Percentiles rank a stretch among this genome's conserved stretches.
These are phyloP conservation scores for Cryptococcus wingfieldii DNA, from an alignment of 1,284 basidiomycete genomes.

Conservation along the genomic window DNA sequence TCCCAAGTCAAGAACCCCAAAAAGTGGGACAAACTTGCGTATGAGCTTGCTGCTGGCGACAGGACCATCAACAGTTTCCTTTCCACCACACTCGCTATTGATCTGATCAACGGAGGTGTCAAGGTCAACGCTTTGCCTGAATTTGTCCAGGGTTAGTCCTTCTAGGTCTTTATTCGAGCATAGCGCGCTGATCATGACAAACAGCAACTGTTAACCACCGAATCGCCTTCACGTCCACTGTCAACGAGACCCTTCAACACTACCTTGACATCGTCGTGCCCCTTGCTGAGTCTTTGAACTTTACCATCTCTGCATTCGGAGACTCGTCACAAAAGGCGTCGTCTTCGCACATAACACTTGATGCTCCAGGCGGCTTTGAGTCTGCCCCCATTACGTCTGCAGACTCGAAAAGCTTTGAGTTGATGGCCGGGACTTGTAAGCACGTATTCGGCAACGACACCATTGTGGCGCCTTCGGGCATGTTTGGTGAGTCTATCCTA, in stretches of 20 bases:
- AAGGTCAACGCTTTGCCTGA: conserved; percentile 51
- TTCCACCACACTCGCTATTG: conserved; percentile 45
- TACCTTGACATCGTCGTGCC: conserved; percentile 44
- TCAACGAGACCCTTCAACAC: conserved; percentile 48
- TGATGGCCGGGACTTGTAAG: conserved; percentile 49
- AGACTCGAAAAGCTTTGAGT: conserved; percentile 42
- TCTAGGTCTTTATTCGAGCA: not conserved
- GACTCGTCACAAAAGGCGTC: conserved; percentile 12
- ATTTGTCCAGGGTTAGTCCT: conserved; percentile 34
- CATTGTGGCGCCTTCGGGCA: conserved; percentile 51
- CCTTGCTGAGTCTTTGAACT: conserved; percentile 45
- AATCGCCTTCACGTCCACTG: conserved; percentile 39
- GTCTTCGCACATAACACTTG: conserved; percentile 22
- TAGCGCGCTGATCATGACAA: not conserved
- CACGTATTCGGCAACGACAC: conserved; percentile 47
- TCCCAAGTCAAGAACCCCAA: conserved; percentile 38
- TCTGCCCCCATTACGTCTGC: conserved; percentile 52
- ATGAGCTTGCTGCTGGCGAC: conserved; percentile 36
- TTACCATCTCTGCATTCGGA: conserved; percentile 42
- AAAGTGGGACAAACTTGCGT: conserved; percentile 48
- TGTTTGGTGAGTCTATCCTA: conserved; percentile 42
- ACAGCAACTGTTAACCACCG: conserved; percentile 17
- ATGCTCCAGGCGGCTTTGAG: conserved; percentile 37
- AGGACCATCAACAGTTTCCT: conserved; percentile 42
- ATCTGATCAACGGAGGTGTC: conserved; percentile 47